phyloP scores from a whole-genome alignment of 139 green algal species.

The Coelastrella sp. region DNA sequence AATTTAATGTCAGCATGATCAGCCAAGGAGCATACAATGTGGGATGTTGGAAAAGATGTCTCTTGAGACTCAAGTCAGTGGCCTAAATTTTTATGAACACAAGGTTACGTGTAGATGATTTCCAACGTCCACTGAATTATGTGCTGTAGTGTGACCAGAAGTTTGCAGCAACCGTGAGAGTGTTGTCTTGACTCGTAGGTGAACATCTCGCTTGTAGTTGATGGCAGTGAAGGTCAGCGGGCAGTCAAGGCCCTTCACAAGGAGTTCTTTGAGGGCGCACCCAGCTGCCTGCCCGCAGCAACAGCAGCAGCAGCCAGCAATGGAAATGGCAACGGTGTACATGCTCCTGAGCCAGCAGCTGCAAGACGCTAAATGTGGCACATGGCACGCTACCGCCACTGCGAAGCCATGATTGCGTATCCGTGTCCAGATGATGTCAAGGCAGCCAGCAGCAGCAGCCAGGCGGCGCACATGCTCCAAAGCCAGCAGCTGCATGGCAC shows the following conservation, averaged over 20 bases:
- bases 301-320: neutral
- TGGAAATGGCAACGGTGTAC: slow-evolving; percentile 4
- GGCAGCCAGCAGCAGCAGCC: neutral
- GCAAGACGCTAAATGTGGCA: neutral
- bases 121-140: neutral
- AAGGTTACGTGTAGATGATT: neutral
- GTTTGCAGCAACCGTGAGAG: neutral
- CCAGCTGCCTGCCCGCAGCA: neutral
- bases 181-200: slow-evolving; percentile 67
- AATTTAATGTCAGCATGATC: slow-evolving; percentile 94
- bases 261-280: slow-evolving; percentile 77
- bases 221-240: slow-evolving; percentile 59
- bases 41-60: too few species aligned
- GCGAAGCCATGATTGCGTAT: too few species aligned
- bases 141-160: neutral
- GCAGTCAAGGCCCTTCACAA: slow-evolving; percentile 79
- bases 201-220: slow-evolving; percentile 92
- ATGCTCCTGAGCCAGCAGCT: neutral
- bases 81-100: neutral
- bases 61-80: too few species aligned
- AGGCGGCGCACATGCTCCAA: too few species aligned
- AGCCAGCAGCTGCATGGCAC: too few species aligned
- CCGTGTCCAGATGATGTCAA: too few species aligned
- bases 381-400: neutral
- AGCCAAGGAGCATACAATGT: slow-evolving; percentile 68